These are phyloP conservation scores for Nicotiana obtusifolia DNA, from an alignment of 257 asterid species.

Conservation along the genomic window DNA sequence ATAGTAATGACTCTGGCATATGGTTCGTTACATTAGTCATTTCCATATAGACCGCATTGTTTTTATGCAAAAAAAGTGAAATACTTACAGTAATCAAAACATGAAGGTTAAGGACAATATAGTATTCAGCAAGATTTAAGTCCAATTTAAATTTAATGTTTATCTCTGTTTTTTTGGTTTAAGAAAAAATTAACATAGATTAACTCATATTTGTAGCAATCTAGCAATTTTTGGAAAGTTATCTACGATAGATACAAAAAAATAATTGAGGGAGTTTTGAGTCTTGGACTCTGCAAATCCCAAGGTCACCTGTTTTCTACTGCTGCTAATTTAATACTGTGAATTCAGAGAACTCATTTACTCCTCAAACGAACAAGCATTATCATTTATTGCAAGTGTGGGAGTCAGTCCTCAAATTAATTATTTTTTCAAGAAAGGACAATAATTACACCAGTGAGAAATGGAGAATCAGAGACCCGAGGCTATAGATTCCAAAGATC, in stretches of 20 bases:
- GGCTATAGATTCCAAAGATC: neutral
- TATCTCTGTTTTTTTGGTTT: too few relatives aligned
- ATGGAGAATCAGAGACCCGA: neutral
- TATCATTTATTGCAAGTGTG: constrained; percentile 8
- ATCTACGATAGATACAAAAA: neutral
- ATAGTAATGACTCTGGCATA: neutral
- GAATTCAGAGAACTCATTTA: constrained; percentile 15
- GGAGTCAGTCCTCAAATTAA: neutral
- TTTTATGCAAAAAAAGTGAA: neutral
- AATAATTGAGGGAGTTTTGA: neutral
- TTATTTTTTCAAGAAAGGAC: neutral
- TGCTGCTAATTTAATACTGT: neutral
- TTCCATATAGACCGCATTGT: neutral
- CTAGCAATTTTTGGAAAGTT: neutral
- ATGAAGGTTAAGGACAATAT: neutral
- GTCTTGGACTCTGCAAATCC: neutral
- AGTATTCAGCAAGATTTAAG: neutral
- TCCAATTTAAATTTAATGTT: neutral
- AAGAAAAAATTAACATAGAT: too few relatives aligned
- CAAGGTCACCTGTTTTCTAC: constrained; percentile 7
- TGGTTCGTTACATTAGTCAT: neutral
- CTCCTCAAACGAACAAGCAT: neutral
- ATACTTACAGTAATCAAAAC: neutral
- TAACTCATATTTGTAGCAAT: neutral
- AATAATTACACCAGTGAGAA: constrained; percentile 1